Evolutionary conservation across 495 filamentous ascomycete genomes (phyloP).

Genomic region (Podospora appendiculata): DNA sequence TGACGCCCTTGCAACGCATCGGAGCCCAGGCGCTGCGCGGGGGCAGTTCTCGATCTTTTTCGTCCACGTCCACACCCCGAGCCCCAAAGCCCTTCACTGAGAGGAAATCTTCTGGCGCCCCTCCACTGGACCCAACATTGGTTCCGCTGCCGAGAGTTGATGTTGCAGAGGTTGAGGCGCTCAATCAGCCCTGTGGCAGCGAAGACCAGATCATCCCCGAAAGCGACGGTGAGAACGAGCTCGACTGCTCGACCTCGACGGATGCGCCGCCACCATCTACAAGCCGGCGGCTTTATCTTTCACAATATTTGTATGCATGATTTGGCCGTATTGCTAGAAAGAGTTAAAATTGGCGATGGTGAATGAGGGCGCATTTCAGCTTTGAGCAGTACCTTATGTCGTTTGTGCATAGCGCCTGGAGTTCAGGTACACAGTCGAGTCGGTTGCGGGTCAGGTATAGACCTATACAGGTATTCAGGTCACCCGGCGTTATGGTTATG

Average conservation of each 20-base stretch:
- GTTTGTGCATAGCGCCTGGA: constrained; percentile 17
- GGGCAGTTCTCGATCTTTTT: constrained; percentile 6
- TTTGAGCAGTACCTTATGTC: neutral
- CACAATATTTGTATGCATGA: constrained; percentile 47
- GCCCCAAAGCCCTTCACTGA: constrained; percentile 8
- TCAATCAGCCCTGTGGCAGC: constrained; percentile 48
- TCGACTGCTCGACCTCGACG: constrained; percentile 18
- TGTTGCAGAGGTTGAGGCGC: constrained; percentile 28
- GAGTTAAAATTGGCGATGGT: neutral
- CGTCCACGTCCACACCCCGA: constrained; percentile 7
- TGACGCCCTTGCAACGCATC: constrained; percentile 40
- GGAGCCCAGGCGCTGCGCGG: constrained; percentile 32
- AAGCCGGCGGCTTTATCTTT: constrained; percentile 37
- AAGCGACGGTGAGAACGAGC: constrained; percentile 55
- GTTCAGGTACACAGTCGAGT: constrained; percentile 5
- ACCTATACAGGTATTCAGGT: neutral
- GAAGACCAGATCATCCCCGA: constrained; percentile 69
- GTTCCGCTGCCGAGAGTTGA: constrained; percentile 35
- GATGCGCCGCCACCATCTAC: no score
- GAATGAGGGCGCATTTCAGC: neutral
- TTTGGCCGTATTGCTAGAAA: neutral
- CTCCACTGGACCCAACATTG: constrained; percentile 32
- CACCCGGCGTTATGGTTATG: neutral
- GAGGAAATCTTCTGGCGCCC: constrained; percentile 12
- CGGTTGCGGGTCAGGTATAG: neutral